Evolutionary conservation across 345 rosid genomes (phyloP).

Genomic region (Sisymbrium altissimum): DNA sequence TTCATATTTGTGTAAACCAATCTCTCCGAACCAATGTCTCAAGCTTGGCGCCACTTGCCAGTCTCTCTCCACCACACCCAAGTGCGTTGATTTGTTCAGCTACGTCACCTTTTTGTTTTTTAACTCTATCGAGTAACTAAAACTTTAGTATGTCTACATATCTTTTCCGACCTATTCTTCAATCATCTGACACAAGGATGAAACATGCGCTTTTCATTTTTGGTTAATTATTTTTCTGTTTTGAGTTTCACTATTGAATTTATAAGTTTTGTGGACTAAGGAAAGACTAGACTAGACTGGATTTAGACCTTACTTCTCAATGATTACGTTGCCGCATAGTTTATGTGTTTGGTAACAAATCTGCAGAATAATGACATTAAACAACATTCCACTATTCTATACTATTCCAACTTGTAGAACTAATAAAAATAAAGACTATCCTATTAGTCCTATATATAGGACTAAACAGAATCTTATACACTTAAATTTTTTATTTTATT

Average conservation of each 20-base stretch:
- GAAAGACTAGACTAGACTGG: background rate
- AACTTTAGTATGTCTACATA: too few relatives aligned
- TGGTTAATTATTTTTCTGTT: background rate
- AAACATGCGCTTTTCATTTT: too few relatives aligned
- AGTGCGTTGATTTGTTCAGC: too few relatives aligned
- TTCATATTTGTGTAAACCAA: background rate
- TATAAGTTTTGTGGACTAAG: background rate
- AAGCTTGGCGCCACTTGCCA: too few relatives aligned
- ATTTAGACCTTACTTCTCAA: background rate
- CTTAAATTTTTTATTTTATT: background rate
- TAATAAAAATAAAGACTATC: background rate
- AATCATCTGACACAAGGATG: too few relatives aligned
- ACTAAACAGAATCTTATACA: background rate
- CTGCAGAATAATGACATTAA: background rate
- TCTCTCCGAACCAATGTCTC: background rate
- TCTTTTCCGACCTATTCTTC: background rate
- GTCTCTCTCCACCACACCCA: background rate
- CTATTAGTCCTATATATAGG: constrained; percentile 1
- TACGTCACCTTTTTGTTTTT: too few relatives aligned
- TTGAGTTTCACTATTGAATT: background rate
- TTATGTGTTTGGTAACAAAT: background rate
- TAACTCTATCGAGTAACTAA: too few relatives aligned
- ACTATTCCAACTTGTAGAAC: background rate
- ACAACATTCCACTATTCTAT: background rate
- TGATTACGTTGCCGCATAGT: background rate